These are phyloP conservation scores for Nissolia schottii DNA, from an alignment of 306 rosid genomes.

Conservation along the genomic window DNA sequence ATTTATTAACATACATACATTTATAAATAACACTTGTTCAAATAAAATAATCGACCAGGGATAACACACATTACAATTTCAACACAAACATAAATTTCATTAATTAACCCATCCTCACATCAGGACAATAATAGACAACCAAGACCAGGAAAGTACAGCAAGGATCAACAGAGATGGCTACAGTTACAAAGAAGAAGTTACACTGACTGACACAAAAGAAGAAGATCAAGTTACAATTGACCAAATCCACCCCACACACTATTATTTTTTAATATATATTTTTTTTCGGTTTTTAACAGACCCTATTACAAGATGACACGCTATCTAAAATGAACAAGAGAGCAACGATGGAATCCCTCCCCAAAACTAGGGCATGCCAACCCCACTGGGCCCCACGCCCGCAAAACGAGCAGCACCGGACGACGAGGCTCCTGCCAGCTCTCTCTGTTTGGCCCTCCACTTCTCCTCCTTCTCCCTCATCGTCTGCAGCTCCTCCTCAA, in stretches of 20 bases:
- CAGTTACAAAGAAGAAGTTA: neutral
- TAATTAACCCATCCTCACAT: neutral
- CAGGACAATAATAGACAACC: neutral
- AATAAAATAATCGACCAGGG: too few species aligned
- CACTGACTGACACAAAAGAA: neutral
- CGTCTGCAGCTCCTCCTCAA: neutral
- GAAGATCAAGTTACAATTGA: neutral
- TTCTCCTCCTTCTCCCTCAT: neutral
- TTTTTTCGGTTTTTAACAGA: too few species aligned
- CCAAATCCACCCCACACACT: neutral
- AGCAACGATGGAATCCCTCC: neutral
- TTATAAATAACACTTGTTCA: too few species aligned
- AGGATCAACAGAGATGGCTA: neutral
- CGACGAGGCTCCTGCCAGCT: neutral
- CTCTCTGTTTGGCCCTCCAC: neutral
- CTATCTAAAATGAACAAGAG: too few species aligned
- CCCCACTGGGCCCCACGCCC: neutral
- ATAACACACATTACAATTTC: too few species aligned
- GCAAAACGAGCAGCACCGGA: neutral
- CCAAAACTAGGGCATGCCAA: neutral
- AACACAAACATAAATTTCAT: neutral
- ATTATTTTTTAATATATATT: too few species aligned
- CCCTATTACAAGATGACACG: too few species aligned
- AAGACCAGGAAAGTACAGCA: neutral
- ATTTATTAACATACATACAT: too few species aligned